Percentiles rank a stretch among this genome's conserved stretches.
phyloP scores from a whole-genome alignment of 192 early-diverging fungal species.

The Backusella macrospora region DNA sequence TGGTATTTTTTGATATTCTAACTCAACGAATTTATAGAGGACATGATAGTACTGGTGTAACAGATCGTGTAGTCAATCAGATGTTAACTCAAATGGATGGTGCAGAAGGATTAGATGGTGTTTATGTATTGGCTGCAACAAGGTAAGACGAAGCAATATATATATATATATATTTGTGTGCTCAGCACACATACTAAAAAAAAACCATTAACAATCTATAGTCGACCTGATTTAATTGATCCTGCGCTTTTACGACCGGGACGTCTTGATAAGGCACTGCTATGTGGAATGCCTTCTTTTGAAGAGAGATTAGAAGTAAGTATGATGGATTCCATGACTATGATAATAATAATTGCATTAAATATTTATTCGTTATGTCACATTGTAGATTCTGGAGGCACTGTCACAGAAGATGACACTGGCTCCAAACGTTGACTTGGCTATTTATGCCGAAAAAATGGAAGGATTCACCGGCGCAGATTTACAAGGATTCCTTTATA shows the following conservation, averaged over 20 bases:
- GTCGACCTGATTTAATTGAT: slow-evolving; percentile 85
- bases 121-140: slow-evolving; percentile 96
- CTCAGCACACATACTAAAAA: not conserved
- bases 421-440: slow-evolving; percentile 64
- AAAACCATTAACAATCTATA: slow-evolving; percentile 24
- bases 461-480: slow-evolving; percentile 91
- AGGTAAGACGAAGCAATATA: slow-evolving; percentile 42
- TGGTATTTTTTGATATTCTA: not conserved
- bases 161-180: too few relatives aligned
- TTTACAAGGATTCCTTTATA: slow-evolving; percentile 91
- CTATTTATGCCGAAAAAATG: slow-evolving; percentile 60
- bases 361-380: too few relatives aligned
- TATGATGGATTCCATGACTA: not conserved
- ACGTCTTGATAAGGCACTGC: slow-evolving; percentile 79
- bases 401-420: slow-evolving; percentile 75
- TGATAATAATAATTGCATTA: not conserved
- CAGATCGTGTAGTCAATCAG: slow-evolving; percentile 98
- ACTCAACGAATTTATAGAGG: slow-evolving; percentile 56
- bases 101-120: slow-evolving; percentile 93
- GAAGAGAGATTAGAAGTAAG: slow-evolving; percentile 73
- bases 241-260: slow-evolving; percentile 82
- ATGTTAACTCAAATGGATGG: slow-evolving; percentile 99
- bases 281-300: slow-evolving; percentile 81
- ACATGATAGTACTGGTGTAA: slow-evolving; percentile 98
- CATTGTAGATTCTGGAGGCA: slow-evolving; percentile 69